Evolutionary conservation across 345 rosid genomes (phyloP).

Genomic region (Rubroshorea leprosula): DNA sequence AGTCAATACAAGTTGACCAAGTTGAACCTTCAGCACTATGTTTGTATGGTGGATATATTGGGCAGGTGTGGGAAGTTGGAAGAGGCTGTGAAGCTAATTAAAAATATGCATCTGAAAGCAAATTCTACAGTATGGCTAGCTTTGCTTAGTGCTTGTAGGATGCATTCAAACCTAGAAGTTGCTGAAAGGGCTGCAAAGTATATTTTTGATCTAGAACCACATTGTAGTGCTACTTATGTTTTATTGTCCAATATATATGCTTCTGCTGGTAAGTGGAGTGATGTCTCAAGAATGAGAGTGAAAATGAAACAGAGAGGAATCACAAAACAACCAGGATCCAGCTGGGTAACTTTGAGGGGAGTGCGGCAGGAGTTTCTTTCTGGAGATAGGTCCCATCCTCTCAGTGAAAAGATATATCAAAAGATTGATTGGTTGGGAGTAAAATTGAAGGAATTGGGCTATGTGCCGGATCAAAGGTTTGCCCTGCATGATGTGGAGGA

Average conservation of each 20-base stretch:
- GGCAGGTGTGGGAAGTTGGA: too few species aligned
- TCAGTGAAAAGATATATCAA: slow-evolving; percentile 27
- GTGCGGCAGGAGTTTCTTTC: slow-evolving; percentile 49
- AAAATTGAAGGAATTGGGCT: slow-evolving; percentile 52
- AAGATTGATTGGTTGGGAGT: slow-evolving; percentile 58
- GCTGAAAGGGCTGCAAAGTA: slow-evolving; percentile 57
- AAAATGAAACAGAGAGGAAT: slow-evolving; percentile 52
- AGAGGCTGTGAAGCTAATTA: too few species aligned
- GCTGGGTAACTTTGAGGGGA: slow-evolving; percentile 58
- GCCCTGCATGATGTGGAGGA: slow-evolving; percentile 64
- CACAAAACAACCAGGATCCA: slow-evolving; percentile 49
- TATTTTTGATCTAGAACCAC: slow-evolving; percentile 45
- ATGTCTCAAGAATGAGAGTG: slow-evolving; percentile 48
- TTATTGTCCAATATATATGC: slow-evolving; percentile 63
- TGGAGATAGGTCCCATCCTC: slow-evolving; percentile 48
- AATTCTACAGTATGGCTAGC: slow-evolving; percentile 58
- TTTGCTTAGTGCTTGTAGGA: slow-evolving; percentile 66
- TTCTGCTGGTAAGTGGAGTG: slow-evolving; percentile 55
- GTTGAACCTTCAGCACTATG: too few species aligned
- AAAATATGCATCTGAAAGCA: slow-evolving; percentile 43
- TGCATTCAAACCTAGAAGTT: slow-evolving; percentile 43
- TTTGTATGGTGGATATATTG: too few species aligned
- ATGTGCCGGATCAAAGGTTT: slow-evolving; percentile 47
- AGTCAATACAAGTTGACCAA: too few species aligned
- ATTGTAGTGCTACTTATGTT: slow-evolving; percentile 53